phyloP scores from a whole-genome alignment of 2,329 filamentous ascomycete species.

The Penicillium sp. region DNA sequence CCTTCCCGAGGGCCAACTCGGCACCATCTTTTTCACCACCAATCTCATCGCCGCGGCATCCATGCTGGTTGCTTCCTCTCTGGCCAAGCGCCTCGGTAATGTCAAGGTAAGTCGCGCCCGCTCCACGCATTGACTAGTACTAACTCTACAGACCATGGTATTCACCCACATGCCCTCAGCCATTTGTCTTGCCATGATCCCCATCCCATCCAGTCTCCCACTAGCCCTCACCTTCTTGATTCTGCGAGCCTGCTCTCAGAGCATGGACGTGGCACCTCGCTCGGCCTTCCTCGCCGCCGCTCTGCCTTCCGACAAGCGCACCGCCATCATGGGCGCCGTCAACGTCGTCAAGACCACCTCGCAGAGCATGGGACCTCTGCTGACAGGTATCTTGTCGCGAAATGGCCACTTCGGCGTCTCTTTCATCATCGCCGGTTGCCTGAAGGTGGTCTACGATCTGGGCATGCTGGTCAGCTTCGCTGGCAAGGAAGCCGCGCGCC shows the following conservation, averaged over 20 bases:
- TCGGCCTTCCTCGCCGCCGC: slow-evolving; percentile 69
- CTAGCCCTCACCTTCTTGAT: slow-evolving; percentile 63
- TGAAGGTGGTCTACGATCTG: slow-evolving; percentile 66
- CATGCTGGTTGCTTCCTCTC: slow-evolving; percentile 58
- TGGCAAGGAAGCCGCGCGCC: slow-evolving; percentile 25
- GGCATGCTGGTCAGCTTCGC: slow-evolving; percentile 57
- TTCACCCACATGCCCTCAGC: slow-evolving; percentile 73
- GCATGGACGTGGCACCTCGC: slow-evolving; percentile 72
- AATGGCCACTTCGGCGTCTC: slow-evolving; percentile 61
- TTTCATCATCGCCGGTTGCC: slow-evolving; percentile 62
- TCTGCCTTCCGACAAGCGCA: slow-evolving; percentile 66
- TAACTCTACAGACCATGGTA: slow-evolving; percentile 65
- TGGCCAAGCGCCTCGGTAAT: slow-evolving; percentile 64
- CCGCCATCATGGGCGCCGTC: slow-evolving; percentile 69
- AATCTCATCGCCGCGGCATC: slow-evolving; percentile 45
- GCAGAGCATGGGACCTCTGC: slow-evolving; percentile 62
- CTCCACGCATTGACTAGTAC: not conserved
- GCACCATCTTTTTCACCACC: slow-evolving; percentile 55
- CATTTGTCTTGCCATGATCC: slow-evolving; percentile 65
- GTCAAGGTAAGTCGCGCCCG: slow-evolving; percentile 41
- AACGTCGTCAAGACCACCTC: slow-evolving; percentile 69
- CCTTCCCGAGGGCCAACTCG: slow-evolving; percentile 55
- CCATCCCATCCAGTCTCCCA: slow-evolving; percentile 55
- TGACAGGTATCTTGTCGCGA: slow-evolving; percentile 65
- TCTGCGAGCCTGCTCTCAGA: slow-evolving; percentile 62